A percentile compares a stretch with the other conserved stretches of the same genome.
phyloP scores from a whole-genome alignment of 306 rosid genomes.

The Cicer cuneatum region DNA sequence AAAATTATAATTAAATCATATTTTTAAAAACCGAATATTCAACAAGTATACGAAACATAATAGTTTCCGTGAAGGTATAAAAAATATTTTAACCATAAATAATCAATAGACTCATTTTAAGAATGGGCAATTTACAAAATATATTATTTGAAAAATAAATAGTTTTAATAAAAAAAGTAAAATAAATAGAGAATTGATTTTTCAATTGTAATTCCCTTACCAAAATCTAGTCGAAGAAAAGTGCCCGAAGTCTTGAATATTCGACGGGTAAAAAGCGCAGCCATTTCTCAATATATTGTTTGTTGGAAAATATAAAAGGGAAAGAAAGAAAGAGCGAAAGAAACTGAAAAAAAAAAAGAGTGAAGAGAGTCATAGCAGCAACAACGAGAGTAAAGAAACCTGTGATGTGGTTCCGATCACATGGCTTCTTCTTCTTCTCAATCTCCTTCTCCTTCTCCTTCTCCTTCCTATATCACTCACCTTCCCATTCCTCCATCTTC shows the following conservation, averaged over 20 bases:
- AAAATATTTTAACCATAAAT: too few species aligned
- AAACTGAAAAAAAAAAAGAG: background rate
- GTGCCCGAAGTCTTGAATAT: background rate
- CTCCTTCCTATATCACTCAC: conserved; percentile 33
- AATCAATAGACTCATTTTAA: too few species aligned
- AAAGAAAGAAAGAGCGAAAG: background rate
- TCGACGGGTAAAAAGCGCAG: background rate
- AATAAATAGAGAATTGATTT: too few species aligned
- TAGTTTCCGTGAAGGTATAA: too few species aligned
- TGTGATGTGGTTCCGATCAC: conserved; percentile 46
- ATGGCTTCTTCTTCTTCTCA: conserved; percentile 46
- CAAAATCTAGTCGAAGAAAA: background rate
- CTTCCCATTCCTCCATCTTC: conserved; percentile 45
- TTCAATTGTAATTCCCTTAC: too few species aligned
- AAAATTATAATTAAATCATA: too few species aligned
- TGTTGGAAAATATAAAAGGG: background rate
- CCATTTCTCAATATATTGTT: too few species aligned
- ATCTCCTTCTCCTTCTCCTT: conserved; percentile 11
- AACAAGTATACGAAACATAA: too few species aligned
- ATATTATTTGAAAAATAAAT: too few species aligned
- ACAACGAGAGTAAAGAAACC: conserved; percentile 21
- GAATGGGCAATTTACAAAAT: too few species aligned
- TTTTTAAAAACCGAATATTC: too few species aligned
- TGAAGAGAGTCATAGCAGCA: conserved; percentile 10
- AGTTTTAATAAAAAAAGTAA: too few species aligned